Base-by-base conservation (phyloP, 352 stramenopile genomes). In the Pythium utonaiense region DNA sequence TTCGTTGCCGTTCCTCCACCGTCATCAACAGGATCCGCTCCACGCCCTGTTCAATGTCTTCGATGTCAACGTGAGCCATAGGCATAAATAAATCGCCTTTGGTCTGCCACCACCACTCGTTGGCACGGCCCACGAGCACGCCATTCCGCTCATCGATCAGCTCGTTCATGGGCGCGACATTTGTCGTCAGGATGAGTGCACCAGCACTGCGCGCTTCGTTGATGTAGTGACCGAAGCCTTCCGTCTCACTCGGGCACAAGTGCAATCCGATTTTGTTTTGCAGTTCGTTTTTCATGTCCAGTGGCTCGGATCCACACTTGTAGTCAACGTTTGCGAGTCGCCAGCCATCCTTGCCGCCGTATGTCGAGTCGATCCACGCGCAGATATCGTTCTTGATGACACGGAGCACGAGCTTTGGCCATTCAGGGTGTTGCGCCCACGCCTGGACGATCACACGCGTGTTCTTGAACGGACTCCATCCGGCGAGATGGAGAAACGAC, bases 41-140 rank as follows among this genome's bases (percentile, higher is more conserved):
- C 6, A 94, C 70, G 21, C 78, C 79, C 22, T 66, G 66, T 51
- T 89, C 83, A 41, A 94, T 87, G 24, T 85, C 82, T 5, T 67
- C 74, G 33, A 88, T 52, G 24, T 80, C 66, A 42, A 90, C 80
- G 45, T 78, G 66, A 22, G 78, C 79, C 34, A 92, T 69, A 36
- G 78, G 82, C 82, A 94, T 89, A 73, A 92, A 91, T 73, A 92
- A 73, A 55, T 92, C 80, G 45, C 82, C 84, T 56, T 89, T 89
- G 9, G 78, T 89, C 58, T 91, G 82, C 82, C 84, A 91, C 84
- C 80, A 90, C 82, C 80, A 90, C 28, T 69, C 45, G n/a, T 73
- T 66, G 16, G 72, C 62, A 28, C 71, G 45, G 38, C 80, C 79
- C 50, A 93, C 73, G 2, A 95, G 71, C 44, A 95, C 78, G 27